phyloP scores from a whole-genome alignment of 805 yeast genomes.

The Candida tallmaniae region DNA sequence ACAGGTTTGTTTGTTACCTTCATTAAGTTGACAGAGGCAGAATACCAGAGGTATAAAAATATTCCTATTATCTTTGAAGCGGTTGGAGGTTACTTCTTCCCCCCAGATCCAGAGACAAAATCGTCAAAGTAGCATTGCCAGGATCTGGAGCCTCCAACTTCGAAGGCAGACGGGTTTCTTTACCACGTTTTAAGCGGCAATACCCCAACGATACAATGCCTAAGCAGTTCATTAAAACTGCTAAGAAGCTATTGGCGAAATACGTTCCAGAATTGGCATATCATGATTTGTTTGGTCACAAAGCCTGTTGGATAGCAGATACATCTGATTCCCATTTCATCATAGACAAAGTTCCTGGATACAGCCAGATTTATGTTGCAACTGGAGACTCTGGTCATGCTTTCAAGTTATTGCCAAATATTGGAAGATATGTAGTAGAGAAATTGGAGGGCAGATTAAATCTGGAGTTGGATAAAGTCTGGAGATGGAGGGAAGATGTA shows the following conservation, averaged over 20 bases:
- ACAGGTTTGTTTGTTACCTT: slow-evolving; percentile 35
- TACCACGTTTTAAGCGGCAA: slow-evolving; percentile 28
- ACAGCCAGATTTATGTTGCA: slow-evolving; percentile 23
- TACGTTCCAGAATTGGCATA: slow-evolving; percentile 38
- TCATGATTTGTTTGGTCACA: slow-evolving; percentile 14
- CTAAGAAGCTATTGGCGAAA: slow-evolving; percentile 21
- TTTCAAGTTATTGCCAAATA: slow-evolving; percentile 31
- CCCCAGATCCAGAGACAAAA: slow-evolving; percentile 38
- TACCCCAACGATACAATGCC: slow-evolving; percentile 32
- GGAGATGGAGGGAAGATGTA: slow-evolving; percentile 14
- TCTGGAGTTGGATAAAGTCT: slow-evolving; percentile 4
- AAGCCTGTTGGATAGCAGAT: slow-evolving; percentile 32
- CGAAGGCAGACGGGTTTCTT: slow-evolving; percentile 16
- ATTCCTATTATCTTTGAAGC: slow-evolving; percentile 42
- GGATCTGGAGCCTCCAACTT: slow-evolving; percentile 23
- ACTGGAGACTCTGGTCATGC: slow-evolving; percentile 40
- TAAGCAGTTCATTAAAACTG: slow-evolving; percentile 19
- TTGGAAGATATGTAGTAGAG: slow-evolving; percentile 20
- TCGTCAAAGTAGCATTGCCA: slow-evolving; percentile 34
- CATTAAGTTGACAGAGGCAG: slow-evolving; percentile 29
- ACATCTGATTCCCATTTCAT: slow-evolving; percentile 29
- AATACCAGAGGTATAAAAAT: slow-evolving; percentile 27
- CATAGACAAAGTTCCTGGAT: slow-evolving; percentile 28
- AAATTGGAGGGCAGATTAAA: slow-evolving; percentile 8
- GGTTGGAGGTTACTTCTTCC: slow-evolving; percentile 43